These are phyloP conservation scores for Aspergillus haitiensis DNA, from an alignment of 495 filamentous ascomycete genomes.

Conservation along the genomic window DNA sequence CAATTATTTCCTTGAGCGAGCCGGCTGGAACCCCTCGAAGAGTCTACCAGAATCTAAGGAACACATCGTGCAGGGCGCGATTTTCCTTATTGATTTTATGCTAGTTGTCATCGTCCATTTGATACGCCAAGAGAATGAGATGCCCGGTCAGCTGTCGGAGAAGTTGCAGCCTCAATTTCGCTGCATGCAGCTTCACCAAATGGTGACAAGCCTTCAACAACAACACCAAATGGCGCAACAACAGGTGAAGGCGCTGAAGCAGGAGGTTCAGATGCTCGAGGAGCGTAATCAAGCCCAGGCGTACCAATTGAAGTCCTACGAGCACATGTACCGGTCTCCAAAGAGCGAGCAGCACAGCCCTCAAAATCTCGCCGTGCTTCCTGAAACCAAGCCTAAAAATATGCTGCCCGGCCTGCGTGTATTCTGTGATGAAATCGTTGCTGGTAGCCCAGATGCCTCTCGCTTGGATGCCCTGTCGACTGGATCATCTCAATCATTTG, in stretches of 20 bases:
- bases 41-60: constrained; percentile 49
- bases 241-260: constrained; percentile 40
- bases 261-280: constrained; percentile 40
- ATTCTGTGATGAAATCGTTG: constrained; percentile 43
- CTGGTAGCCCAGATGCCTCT: constrained; percentile 28
- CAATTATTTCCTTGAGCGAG: constrained; percentile 46
- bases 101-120: constrained; percentile 42
- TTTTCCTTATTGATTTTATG: constrained; percentile 48
- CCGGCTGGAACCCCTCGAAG: constrained; percentile 50
- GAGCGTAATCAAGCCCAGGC: constrained; percentile 44
- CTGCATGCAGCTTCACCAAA: constrained; percentile 47
- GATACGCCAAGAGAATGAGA: constrained; percentile 43
- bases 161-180: constrained; percentile 46
- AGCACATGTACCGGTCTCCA: constrained; percentile 44
- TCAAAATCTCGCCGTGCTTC: constrained; percentile 30
- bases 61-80: constrained; percentile 48
- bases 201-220: constrained; percentile 40
- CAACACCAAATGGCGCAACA: constrained; percentile 42
- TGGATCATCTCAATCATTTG: constrained; percentile 35
- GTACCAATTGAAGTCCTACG: constrained; percentile 45
- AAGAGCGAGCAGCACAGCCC: constrained; percentile 39
- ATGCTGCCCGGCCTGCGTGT: constrained; percentile 43
- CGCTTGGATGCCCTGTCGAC: constrained; percentile 32
- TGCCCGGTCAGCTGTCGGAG: constrained; percentile 41
- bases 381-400: constrained; percentile 38